Evolutionary conservation across 495 filamentous ascomycete genomes (phyloP).

Genomic region (Podospora didyma): DNA sequence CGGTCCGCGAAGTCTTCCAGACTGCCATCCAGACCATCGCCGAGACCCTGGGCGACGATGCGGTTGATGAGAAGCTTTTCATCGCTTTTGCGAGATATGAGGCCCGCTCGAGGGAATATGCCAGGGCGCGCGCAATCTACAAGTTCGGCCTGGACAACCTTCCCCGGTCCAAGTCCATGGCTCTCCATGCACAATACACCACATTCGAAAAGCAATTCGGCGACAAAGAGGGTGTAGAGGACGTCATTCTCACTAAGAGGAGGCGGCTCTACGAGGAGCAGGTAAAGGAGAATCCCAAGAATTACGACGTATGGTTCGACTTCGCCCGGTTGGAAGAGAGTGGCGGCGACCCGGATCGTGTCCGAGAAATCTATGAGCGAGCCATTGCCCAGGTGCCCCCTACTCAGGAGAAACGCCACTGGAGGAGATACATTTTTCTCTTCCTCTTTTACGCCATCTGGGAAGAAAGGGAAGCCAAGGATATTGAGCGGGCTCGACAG

Average conservation of each 20-base stretch:
- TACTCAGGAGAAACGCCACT: constrained; percentile 94
- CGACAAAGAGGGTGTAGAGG: constrained; percentile 88
- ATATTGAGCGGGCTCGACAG: constrained; percentile 75
- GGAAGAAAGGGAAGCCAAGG: constrained; percentile 83
- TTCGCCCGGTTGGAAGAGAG: constrained; percentile 88
- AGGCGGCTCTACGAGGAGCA: constrained; percentile 92
- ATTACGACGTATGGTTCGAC: constrained; percentile 97
- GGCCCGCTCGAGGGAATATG: constrained; percentile 89
- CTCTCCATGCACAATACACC: constrained; percentile 87
- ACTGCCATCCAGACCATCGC: constrained; percentile 85
- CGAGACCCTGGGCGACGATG: constrained; percentile 88
- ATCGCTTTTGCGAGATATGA: constrained; percentile 91
- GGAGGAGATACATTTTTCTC: constrained; percentile 94
- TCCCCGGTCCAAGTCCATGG: constrained; percentile 78
- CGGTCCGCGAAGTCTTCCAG: constrained; percentile 91
- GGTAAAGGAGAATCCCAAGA: constrained; percentile 84
- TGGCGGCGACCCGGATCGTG: constrained; percentile 70
- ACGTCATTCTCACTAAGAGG: constrained; percentile 91
- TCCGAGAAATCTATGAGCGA: constrained; percentile 90
- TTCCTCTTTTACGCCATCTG: constrained; percentile 97
- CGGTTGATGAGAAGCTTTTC: constrained; percentile 94
- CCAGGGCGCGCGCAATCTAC: constrained; percentile 93
- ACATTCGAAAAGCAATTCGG: constrained; percentile 98
- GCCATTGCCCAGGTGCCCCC: constrained; percentile 96
- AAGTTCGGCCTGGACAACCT: constrained; percentile 93